Evolutionary conservation across 2,329 filamentous ascomycete species (phyloP).

Genomic region (Colletotrichum tamarilloi): DNA sequence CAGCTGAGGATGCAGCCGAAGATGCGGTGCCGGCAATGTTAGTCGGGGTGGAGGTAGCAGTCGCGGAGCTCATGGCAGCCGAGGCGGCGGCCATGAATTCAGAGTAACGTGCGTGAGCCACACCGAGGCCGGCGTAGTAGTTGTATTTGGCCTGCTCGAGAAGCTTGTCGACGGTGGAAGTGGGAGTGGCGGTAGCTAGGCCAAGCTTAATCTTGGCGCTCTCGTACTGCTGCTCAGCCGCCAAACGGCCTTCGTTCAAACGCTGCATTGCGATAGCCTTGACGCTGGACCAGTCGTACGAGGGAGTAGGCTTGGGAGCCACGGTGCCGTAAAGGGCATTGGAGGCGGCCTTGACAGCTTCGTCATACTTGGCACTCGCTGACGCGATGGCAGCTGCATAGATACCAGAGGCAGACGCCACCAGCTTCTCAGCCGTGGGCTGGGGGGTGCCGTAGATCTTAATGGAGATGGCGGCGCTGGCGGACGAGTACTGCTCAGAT

Average conservation of each 20-base stretch:
- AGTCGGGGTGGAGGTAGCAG: constrained; percentile 70
- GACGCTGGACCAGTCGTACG: constrained; percentile 59
- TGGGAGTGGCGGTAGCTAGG: constrained; percentile 69
- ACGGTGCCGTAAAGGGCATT: constrained; percentile 60
- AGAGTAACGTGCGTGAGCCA: constrained; percentile 83
- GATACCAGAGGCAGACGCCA: constrained; percentile 74
- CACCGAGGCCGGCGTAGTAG: constrained; percentile 82
- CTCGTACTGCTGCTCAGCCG: constrained; percentile 78
- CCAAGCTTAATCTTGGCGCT: constrained; percentile 75
- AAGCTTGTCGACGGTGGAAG: constrained; percentile 64
- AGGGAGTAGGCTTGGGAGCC: constrained; percentile 53
- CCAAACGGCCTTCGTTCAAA: constrained; percentile 75
- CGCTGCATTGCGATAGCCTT: constrained; percentile 76
- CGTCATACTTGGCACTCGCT: constrained; percentile 69
- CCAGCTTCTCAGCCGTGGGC: constrained; percentile 69
- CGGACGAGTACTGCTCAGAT: constrained; percentile 75
- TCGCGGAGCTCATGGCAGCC: constrained; percentile 70
- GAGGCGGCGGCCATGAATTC: constrained; percentile 80
- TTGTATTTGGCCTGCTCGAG: constrained; percentile 71
- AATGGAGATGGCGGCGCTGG: constrained; percentile 73
- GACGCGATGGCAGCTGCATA: constrained; percentile 74
- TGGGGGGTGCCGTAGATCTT: constrained; percentile 76
- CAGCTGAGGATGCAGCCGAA: constrained; percentile 54
- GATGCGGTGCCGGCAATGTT: constrained; percentile 62
- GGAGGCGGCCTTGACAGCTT: constrained; percentile 65